Evolutionary conservation across 1,284 basidiomycete genomes (phyloP), one percentile per base, ranked within the genome.

Genomic region (Vanrija sp.): DNA sequence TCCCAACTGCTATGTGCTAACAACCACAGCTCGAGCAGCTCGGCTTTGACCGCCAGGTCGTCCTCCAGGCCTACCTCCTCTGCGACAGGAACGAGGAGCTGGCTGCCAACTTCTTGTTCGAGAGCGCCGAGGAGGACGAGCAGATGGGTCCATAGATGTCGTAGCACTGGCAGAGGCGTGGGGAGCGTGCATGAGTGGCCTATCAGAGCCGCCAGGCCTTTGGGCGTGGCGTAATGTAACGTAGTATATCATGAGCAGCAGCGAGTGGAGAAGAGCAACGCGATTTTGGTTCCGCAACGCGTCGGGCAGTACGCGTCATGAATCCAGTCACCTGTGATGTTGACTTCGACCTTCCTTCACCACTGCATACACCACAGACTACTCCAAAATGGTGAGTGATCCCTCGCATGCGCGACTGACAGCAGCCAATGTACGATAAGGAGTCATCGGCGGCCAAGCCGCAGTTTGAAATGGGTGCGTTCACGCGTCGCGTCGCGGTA

Each of bases 1-100:
- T 14, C 15, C n/a, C 14, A 14, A 37, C 15, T 16, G 16, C 23
- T 7, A 9, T 8, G 6, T 22, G n/a, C 27, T 37, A 19, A 35
- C 24, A 24, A 22, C 25, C 20, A n/a, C 58, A 93, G 87, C 79
- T 97, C 57, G 83, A 90, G 75, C 85, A 79, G 2, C 83, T 97
- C 50, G 93, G 93, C 1, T 97, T 97, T 75, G 75, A 87, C 20
- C 81, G 89, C 43, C 81, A 91, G 48, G 78, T 79, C 0, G 92
- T 82, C 5, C 77, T 91, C 41, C 84, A 95, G 73, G 93, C 93
- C 1, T 97, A 89, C 77, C 92, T 76, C 85, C 86, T 75, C 6
- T 96, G 92, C 74, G 93, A 92, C 74, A 93, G 89, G 81, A 91
- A 97, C 69, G 93, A 97, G 76, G 91, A 95, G 72, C 77, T 94